Conservation (phyloP, 192 early-diverging fungal genomes). For the Coemansia biformis region DNA sequence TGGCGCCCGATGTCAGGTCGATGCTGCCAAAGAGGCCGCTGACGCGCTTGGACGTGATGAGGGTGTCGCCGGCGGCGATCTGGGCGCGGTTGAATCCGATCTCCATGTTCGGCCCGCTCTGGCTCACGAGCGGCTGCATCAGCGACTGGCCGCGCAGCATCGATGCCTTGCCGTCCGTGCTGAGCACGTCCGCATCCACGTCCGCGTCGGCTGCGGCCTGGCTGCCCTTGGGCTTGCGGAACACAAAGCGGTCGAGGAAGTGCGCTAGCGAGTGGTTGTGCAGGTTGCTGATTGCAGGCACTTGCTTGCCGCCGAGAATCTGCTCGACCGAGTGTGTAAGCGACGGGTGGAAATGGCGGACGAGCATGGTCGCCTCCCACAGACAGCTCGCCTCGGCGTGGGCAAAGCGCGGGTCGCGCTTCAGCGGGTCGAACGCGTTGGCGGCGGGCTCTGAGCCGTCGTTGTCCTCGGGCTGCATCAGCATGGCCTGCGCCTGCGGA, state of each 20-base stretch:
- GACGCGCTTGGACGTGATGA: conserved; percentile 65
- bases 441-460: conserved; percentile 16
- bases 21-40: conserved; percentile 55
- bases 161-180: conserved; percentile 1
- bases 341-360: conserved; percentile 87
- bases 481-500: conserved; percentile 55
- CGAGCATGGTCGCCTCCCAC: conserved; percentile 85
- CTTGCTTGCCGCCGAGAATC: conserved; percentile 64
- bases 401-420: conserved; percentile 82
- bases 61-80: conserved; percentile 43
- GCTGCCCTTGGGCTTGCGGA: conserved; percentile 85
- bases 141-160: conserved; percentile 39
- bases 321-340: conserved; percentile 74
- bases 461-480: conserved; percentile 47
- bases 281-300: conserved; percentile 64
- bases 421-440: conserved; percentile 67
- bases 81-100: conserved; percentile 8
- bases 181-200: conserved; percentile 6
- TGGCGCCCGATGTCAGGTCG: conserved; percentile 28
- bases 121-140: conserved; percentile 50
- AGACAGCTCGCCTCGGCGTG: conserved; percentile 77
- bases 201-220: conserved; percentile 54
- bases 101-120: conserved; percentile 21
- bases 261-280: conserved; percentile 86
- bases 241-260: conserved; percentile 94